Base-by-base conservation (phyloP, 495 filamentous ascomycete genomes). In the Talaromyces stipitatus region DNA sequence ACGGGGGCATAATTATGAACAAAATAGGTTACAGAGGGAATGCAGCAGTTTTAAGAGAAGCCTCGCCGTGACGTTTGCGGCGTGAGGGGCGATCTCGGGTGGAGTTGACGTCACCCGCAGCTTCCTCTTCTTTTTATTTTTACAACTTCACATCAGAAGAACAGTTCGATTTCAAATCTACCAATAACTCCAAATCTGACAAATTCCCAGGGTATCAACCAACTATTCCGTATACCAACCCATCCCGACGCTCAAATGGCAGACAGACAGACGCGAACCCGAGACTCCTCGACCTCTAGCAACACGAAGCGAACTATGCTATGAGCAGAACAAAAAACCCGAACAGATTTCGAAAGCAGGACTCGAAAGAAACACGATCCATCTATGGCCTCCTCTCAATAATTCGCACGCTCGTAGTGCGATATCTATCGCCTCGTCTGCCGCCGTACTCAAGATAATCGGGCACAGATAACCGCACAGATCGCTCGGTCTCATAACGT, bases 371-470 rank as follows among this genome's bases (percentile, higher is more conserved):
- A 47, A 11, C 4, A 46, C 14, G 41, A n/a, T n/a, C 14, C 4
- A 22, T 14, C 3, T 30, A 30, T 22, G 26, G 26, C 16, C 28
- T 16, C 16, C 51, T n/a, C 1, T 54, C 51, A 14, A 54, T 54
- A 26, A 54, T 54, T 9, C 32, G 29, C 51, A 54, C 51, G 3
- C 26, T 30, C 28, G n/a, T 41, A n/a, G n/a, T n/a, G n/a, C n/a
- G n/a, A 8, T 41, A 41, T 41, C 36, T 14, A 18, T 16, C 36
- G 11, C 18, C 36, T 41, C n/a, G n/a, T 41, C 36, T 27, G 16
- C 50, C 30, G 20, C 28, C 51, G 32, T 54, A 54, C 26, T 54
- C 51, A 12, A 54, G 22, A 14, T 54, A 38, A n/a, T 26, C 32
- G 51, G n/a, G n/a, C n/a, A n/a, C n/a, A n/a, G n/a, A n/a, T n/a